A percentile compares a stretch with the other conserved stretches of the same genome.
Evolutionary conservation across 352 stramenopile species (phyloP).

Genomic region (Elongisporangium senticosum): DNA sequence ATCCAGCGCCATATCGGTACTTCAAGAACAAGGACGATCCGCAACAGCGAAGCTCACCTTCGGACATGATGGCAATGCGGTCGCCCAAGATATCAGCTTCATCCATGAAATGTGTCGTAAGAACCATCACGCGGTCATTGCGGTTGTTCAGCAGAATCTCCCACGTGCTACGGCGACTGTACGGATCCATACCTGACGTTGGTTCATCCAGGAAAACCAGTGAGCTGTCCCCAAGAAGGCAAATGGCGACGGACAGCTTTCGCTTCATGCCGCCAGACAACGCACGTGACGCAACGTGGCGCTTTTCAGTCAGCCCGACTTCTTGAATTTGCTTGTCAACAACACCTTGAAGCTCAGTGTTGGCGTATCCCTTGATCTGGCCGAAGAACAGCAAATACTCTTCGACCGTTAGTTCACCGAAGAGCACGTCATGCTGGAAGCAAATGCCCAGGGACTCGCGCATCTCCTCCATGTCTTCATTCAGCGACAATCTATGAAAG

Average conservation of each 20-base stretch:
- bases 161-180: slow-evolving; percentile 91
- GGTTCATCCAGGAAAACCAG: slow-evolving; percentile 89
- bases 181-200: slow-evolving; percentile 95
- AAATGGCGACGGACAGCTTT: slow-evolving; percentile 86
- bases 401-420: slow-evolving; percentile 65
- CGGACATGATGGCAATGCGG: slow-evolving; percentile 79
- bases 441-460: slow-evolving; percentile 69
- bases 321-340: slow-evolving; percentile 41
- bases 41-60: slow-evolving; percentile 65
- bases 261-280: slow-evolving; percentile 89
- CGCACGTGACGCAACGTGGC: slow-evolving; percentile 34
- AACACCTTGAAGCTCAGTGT: slow-evolving; percentile 20
- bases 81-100: slow-evolving; percentile 85
- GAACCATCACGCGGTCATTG: slow-evolving; percentile 68
- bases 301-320: slow-evolving; percentile 61
- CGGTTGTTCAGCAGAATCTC: slow-evolving; percentile 62
- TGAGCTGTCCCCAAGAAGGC: slow-evolving; percentile 80
- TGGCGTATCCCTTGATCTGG: slow-evolving; percentile 45
- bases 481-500: slow-evolving; percentile 69
- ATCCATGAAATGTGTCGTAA: slow-evolving; percentile 96
- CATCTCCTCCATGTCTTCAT: slow-evolving; percentile 66
- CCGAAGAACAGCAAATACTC: slow-evolving; percentile 73
- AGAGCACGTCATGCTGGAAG: slow-evolving; percentile 83
- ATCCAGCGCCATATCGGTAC: slow-evolving; percentile 58
- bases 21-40: slow-evolving; percentile 82